Evolutionary conservation across 2,329 filamentous ascomycete genomes (phyloP), one percentile per base, ranked within the genome.

Genomic region (Trichoderma endophyticum): DNA sequence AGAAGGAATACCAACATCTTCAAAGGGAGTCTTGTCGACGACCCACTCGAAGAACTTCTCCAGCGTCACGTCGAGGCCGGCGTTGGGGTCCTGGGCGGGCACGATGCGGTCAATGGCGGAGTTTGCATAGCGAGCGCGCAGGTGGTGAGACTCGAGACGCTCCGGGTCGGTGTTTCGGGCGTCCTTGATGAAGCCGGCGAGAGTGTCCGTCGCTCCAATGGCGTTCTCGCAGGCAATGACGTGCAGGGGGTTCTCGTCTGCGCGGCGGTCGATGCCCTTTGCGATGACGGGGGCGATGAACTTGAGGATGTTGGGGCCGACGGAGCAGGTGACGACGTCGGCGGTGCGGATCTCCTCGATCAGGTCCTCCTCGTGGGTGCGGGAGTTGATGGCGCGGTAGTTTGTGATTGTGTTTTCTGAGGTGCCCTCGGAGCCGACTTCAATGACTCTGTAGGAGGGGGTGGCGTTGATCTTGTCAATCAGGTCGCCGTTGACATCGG

Each of bases 1-100:
- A 21, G 89, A 83, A 6, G 94, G 95, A 21, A 82, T 80, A 36
- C 82, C 82, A 74, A 88, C 84, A 74, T 91, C 89, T 75, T 91
- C 87, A 83, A 98, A 98, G 2, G 95, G 95, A 59, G 90, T 92
- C 81, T 90, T 86, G 80, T 99, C 96, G 66, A 99, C 95, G 51
- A 96, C 95, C 96, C 96, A 99, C 86, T 99, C 96, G 85, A 93
- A 98, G 87, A 98, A 99, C 85, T 96, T 96, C 88, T 99, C 96
- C 62, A 99, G 94, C 79, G 92, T 95, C 76, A 99, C 96, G 79
- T 98, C 91, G 59, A 99, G 88, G 71, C 94, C 94, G 28, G 91
- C 89, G 77, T 93, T 85, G 65, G 89, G 84, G 73, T 94, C 91
- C 84, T 98, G 96, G 57, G 94, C 93, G 15, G 96, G 96, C 28